A percentile compares a stretch with the other conserved stretches of the same genome.
These are phyloP conservation scores for Colletotrichum sidae DNA, from an alignment of 2,329 filamentous ascomycete species.

Conservation along the genomic window DNA sequence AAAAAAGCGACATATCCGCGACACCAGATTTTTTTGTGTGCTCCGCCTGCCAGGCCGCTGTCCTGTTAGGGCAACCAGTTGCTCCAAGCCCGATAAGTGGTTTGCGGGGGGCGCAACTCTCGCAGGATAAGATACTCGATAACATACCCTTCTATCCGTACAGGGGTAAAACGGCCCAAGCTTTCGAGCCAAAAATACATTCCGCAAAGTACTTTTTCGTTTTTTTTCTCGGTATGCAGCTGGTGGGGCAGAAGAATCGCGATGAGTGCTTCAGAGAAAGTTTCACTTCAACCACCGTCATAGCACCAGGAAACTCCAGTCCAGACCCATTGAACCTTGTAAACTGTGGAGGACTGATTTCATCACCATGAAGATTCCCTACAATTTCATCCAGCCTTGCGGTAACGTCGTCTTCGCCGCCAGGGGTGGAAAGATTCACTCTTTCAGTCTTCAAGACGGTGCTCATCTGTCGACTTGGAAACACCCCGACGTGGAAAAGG, in stretches of 20 bases:
- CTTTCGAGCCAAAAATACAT: constrained; percentile 44
- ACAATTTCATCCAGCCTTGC: constrained; percentile 69
- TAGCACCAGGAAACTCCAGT: background rate
- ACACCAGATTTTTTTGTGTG: constrained; percentile 32
- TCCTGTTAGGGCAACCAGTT: background rate
- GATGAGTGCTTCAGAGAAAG: constrained; percentile 30
- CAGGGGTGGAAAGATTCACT: constrained; percentile 77
- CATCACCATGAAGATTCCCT: constrained; percentile 65
- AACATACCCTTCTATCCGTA: background rate
- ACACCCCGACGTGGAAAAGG: constrained; percentile 55
- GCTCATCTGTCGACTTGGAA: constrained; percentile 72
- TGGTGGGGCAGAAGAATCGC: constrained; percentile 13
- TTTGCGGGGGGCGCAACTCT: too few species aligned
- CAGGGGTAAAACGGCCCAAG: constrained; percentile 26
- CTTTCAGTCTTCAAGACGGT: constrained; percentile 70
- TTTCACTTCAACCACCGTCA: constrained; percentile 14
- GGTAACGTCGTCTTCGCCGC: constrained; percentile 77
- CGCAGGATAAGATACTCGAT: too few species aligned
- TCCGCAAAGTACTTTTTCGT: constrained; percentile 52
- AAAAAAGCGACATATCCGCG: background rate
- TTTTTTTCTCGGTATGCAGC: constrained; percentile 43
- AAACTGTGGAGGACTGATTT: background rate
- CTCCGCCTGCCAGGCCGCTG: constrained; percentile 19
- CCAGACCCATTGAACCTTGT: constrained; percentile 15
- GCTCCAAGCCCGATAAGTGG: too few species aligned